Evolutionary conservation across 2,329 filamentous ascomycete species (phyloP).

Genomic region (Claviceps pusilla): DNA sequence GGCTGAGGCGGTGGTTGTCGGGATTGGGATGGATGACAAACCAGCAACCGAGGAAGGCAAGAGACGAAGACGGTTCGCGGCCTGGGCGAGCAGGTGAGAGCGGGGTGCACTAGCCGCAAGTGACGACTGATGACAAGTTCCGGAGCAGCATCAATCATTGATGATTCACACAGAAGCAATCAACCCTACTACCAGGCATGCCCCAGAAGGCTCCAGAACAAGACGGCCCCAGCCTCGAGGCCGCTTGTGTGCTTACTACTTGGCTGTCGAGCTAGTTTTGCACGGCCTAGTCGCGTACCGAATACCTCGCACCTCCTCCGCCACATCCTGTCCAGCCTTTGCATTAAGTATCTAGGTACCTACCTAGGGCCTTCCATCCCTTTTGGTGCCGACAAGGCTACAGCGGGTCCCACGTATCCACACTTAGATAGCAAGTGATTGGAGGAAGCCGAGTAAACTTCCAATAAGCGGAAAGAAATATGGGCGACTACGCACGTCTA

Average conservation of each 20-base stretch:
- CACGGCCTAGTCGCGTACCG: no score
- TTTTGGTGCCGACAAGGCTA: no score
- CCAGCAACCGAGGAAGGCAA: conserved; percentile 3
- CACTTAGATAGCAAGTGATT: no score
- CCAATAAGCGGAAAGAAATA: no score
- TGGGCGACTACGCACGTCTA: no score
- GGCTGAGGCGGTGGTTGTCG: not conserved
- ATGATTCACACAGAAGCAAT: conserved; percentile 6
- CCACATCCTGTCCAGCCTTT: no score
- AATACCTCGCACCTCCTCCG: no score
- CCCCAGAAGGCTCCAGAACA: conserved; percentile 26
- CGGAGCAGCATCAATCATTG: not conserved
- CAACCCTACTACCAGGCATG: conserved; percentile 4
- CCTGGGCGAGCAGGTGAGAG: not conserved
- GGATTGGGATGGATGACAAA: conserved; percentile 5
- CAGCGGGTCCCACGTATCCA: no score
- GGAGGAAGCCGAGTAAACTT: no score
- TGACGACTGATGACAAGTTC: conserved; percentile 7
- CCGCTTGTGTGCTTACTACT: not conserved
- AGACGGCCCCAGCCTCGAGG: not conserved
- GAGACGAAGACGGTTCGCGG: conserved; percentile 5
- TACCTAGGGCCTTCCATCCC: no score
- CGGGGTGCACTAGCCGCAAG: conserved; percentile 15
- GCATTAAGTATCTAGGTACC: no score
- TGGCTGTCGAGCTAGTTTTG: not conserved